Conservation (phyloP, 2,329 filamentous ascomycete species). For the Berkeleyomyces basicola region DNA sequence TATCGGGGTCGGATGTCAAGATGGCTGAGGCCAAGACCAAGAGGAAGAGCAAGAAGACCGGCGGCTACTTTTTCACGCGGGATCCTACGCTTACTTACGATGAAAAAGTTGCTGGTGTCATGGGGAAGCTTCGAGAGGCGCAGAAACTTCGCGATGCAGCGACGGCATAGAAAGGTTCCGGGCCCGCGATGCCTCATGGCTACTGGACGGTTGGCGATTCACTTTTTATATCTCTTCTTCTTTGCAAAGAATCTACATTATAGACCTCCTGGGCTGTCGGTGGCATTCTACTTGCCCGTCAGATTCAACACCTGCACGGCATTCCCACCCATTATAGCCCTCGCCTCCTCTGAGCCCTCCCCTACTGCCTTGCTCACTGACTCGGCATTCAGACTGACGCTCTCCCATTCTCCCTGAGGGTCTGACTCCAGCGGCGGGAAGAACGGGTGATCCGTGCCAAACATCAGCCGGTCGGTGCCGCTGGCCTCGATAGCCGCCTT, state of each 20-base stretch:
- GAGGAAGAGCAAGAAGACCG: slow-evolving; percentile 10
- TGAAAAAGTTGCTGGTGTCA: slow-evolving; percentile 14
- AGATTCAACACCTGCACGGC: slow-evolving; percentile 34
- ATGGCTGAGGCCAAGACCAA: slow-evolving; percentile 5
- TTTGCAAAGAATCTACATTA: background rate
- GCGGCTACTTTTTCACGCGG: slow-evolving; percentile 12
- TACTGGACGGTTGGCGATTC: no score
- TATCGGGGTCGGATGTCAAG: slow-evolving; percentile 2
- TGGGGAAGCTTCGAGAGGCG: slow-evolving; percentile 25
- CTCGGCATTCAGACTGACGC: slow-evolving; percentile 36
- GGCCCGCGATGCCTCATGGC: background rate
- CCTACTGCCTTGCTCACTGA: slow-evolving; percentile 38
- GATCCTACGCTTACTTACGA: slow-evolving; percentile 14
- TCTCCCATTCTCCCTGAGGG: slow-evolving; percentile 51
- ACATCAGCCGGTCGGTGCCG: slow-evolving; percentile 55
- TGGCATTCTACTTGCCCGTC: slow-evolving; percentile 6
- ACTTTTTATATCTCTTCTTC: background rate
- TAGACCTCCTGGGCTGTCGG: background rate
- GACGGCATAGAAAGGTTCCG: slow-evolving; percentile 12
- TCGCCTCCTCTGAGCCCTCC: slow-evolving; percentile 27
- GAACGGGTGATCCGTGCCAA: slow-evolving; percentile 72
- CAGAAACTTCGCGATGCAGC: slow-evolving; percentile 20
- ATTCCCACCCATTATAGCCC: slow-evolving; percentile 43
- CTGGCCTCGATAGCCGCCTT: slow-evolving; percentile 52
- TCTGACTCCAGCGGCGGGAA: slow-evolving; percentile 57